Conservation (phyloP, 2,329 filamentous ascomycete species). For the Monilinia polystroma region DNA sequence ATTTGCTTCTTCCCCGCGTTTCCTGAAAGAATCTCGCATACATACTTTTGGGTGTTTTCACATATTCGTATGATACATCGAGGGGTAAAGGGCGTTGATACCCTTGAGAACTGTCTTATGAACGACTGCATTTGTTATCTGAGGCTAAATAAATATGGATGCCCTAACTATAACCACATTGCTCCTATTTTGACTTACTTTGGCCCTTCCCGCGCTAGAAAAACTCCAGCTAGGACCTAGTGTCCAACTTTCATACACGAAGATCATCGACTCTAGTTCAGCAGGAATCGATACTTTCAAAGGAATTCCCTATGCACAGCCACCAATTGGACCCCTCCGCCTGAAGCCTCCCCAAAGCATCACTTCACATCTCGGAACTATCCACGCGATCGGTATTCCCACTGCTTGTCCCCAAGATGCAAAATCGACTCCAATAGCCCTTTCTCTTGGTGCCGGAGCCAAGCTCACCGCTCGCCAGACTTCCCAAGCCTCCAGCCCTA, state of each 20-base stretch:
- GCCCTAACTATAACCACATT: background rate
- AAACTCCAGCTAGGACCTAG: background rate
- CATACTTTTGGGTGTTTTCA: background rate
- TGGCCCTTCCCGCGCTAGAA: background rate
- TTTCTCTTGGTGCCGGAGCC: no score
- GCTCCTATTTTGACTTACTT: background rate
- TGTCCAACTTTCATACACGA: conserved; percentile 10
- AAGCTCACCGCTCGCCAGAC: no score
- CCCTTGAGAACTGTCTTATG: background rate
- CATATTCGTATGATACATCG: background rate
- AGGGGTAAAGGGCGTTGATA: background rate
- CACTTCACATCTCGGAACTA: conserved; percentile 27
- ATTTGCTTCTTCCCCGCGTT: background rate
- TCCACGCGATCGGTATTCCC: conserved; percentile 36
- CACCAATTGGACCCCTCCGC: conserved; percentile 45
- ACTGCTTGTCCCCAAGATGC: conserved; percentile 41
- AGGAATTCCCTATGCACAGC: conserved; percentile 44
- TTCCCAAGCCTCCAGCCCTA: background rate
- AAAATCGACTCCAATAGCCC: no score
- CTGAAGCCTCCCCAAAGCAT: conserved; percentile 44
- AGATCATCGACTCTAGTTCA: conserved; percentile 3
- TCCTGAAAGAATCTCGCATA: background rate
- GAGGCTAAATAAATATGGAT: background rate
- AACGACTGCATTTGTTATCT: background rate
- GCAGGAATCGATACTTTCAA: conserved; percentile 16